Base-by-base conservation (phyloP, 2,329 filamentous ascomycete species). In the Alternaria tenuissima region DNA sequence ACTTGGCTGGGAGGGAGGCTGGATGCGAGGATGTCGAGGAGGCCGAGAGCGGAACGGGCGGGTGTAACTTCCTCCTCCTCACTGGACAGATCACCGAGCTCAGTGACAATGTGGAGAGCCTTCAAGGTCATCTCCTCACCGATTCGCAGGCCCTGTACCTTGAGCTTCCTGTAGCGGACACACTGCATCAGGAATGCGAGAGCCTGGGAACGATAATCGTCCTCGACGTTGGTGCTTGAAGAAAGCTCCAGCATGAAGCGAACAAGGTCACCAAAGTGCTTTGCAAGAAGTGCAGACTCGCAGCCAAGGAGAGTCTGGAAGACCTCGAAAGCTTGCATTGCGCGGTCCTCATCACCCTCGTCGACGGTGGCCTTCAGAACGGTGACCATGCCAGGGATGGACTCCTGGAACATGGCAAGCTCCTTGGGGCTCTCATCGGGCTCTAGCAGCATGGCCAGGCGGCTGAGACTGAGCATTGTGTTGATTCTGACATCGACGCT, bases 221-320 rank as follows among this genome's bases (percentile, higher is more conserved):
- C 92, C 44, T 94, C 90, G 44, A 92, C 85, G 39, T 91, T 85
- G 44, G 86, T 90, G 80, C 96, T 92, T 70, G 87, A 86, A 47
- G 91, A 88, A 55, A 99, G 85, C 61, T 95, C 90, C 72, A 96
- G 90, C 92, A 98, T 98, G 84, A 98, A 97, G 69, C 91, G 88
- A 62, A 97, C 86, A 8, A 99, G 86, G 72, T 97, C 93, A 76
- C 90, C 92, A 75, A 99, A 92, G 82, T 97, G 94, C 56, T 87
- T 85, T 67, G 90, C 91, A 53, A 98, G 84, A 52, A 98, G 87
- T 47, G 92, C 87, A 30, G 92, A 91, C 77, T 97, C 94, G 78
- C 93, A 97, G 65, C 91, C 91, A 55, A 99, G 87, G 72, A 97
- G 89, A 52, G 92, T 95, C 83, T 98, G 95, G 87, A 98, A 97